Percentiles rank a stretch among this genome's conserved stretches.
Evolutionary conservation across 805 yeast species (phyloP).

Genomic region (Candida awuae): DNA sequence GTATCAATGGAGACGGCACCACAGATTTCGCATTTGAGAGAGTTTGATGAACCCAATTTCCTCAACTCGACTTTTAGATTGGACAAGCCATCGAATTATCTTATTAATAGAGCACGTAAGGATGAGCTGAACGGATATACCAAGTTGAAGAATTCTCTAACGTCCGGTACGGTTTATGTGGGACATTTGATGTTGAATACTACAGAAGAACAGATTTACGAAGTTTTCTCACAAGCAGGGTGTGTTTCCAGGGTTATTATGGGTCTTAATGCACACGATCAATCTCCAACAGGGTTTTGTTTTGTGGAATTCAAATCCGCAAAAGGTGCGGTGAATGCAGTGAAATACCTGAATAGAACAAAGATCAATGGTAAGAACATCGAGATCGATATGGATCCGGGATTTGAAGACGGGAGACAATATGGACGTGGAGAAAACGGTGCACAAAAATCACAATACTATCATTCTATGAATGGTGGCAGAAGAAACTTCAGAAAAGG

Average conservation of each 20-base stretch:
- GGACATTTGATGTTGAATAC: constrained; percentile 88
- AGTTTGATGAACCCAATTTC: constrained; percentile 48
- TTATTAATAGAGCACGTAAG: constrained; percentile 56
- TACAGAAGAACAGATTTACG: constrained; percentile 90
- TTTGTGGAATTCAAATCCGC: constrained; percentile 71
- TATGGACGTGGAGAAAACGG: constrained; percentile 91
- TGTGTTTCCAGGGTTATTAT: constrained; percentile 71
- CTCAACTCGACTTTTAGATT: constrained; percentile 57
- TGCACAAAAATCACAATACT: constrained; percentile 51
- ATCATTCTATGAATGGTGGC: constrained; percentile 8
- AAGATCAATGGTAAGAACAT: constrained; percentile 75
- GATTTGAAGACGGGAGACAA: constrained; percentile 91
- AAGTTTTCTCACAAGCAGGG: constrained; percentile 78
- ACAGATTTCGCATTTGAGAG: constrained; percentile 25
- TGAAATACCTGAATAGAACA: constrained; percentile 75
- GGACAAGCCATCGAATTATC: constrained; percentile 65
- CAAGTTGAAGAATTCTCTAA: constrained; percentile 57
- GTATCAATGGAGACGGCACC: constrained; percentile 1
- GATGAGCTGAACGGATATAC: constrained; percentile 44
- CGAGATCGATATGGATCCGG: constrained; percentile 90
- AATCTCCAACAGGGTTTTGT: constrained; percentile 96
- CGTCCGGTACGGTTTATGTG: constrained; percentile 74
- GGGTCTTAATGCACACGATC: constrained; percentile 88
- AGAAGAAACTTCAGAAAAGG: constrained; percentile 15
- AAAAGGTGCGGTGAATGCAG: constrained; percentile 69